A percentile compares a stretch with the other conserved stretches of the same genome.
Conservation (phyloP, 495 filamentous ascomycete genomes). For the Tuber indicum region DNA sequence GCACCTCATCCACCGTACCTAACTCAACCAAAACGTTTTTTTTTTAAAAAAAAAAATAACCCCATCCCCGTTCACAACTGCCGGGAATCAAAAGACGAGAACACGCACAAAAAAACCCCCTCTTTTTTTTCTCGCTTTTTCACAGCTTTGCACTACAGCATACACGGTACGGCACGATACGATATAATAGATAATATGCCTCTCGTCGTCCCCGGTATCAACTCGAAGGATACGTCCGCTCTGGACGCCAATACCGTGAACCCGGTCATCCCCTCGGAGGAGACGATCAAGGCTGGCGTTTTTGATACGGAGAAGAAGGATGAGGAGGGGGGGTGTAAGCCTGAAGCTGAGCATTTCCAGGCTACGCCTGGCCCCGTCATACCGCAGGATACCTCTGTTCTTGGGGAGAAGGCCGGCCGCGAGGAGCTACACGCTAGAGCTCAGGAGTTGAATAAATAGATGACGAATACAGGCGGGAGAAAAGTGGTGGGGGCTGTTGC, state of each 20-base stretch:
- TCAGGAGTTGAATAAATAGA: constrained; percentile 37
- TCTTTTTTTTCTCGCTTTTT: not conserved
- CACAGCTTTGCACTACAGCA: not conserved
- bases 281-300: constrained; percentile 29
- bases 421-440: constrained; percentile 35
- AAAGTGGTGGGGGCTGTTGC: not conserved
- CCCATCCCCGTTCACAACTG: not conserved
- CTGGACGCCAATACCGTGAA: constrained; percentile 10
- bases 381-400: constrained; percentile 32
- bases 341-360: constrained; percentile 27
- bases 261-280: constrained; percentile 28
- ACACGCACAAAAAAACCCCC: not conserved
- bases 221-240: constrained; percentile 27
- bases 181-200: constrained; percentile 27
- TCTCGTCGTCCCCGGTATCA: constrained; percentile 38
- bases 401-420: constrained; percentile 20
- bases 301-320: constrained; percentile 20
- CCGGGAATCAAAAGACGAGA: not conserved
- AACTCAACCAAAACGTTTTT: not conserved
- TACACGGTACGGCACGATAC: no score
- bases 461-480: not conserved
- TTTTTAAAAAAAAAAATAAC: constrained; percentile 10
- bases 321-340: not conserved
- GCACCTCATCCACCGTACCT: not conserved
- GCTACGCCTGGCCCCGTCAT: constrained; percentile 38